Evolutionary conservation across 805 yeast genomes (phyloP).

Genomic region (Pichia exigua): DNA sequence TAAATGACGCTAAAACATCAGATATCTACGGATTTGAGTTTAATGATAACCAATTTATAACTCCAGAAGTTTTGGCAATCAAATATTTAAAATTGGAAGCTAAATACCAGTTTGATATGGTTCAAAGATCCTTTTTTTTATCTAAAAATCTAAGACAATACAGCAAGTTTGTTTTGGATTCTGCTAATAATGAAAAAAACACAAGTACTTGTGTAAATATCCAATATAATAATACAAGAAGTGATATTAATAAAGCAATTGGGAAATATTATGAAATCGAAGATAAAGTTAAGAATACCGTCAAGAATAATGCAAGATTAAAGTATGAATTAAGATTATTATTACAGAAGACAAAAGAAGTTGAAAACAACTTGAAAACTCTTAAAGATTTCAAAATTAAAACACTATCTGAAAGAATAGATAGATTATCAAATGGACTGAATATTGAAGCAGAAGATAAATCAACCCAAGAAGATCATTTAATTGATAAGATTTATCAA

Average conservation of each 20-base stretch:
- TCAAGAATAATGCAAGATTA: constrained; percentile 49
- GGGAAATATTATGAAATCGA: constrained; percentile 22
- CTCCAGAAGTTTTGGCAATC: constrained; percentile 12
- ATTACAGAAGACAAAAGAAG: constrained; percentile 55
- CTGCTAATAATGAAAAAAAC: background rate
- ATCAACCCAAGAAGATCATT: background rate
- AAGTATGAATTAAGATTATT: constrained; percentile 59
- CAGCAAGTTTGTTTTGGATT: background rate
- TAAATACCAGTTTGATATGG: constrained; percentile 9
- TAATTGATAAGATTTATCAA: constrained; percentile 5
- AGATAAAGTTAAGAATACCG: constrained; percentile 40
- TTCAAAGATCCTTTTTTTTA: constrained; percentile 4
- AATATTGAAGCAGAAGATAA: background rate
- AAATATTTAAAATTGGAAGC: constrained; percentile 10
- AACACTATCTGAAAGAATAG: constrained; percentile 16
- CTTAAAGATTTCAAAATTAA: constrained; percentile 31
- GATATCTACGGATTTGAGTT: constrained; percentile 15
- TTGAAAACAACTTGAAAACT: constrained; percentile 45
- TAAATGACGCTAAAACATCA: constrained; percentile 1
- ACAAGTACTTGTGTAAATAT: constrained; percentile 3
- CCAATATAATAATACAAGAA: background rate
- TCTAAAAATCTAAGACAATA: background rate
- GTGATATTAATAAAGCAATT: constrained; percentile 12
- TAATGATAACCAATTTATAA: constrained; percentile 10
- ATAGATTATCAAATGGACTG: background rate